A percentile compares a stretch with the other conserved stretches of the same genome.
These are phyloP conservation scores for Capsicum rhomboideum DNA, from an alignment of 257 asterid species.

Conservation along the genomic window DNA sequence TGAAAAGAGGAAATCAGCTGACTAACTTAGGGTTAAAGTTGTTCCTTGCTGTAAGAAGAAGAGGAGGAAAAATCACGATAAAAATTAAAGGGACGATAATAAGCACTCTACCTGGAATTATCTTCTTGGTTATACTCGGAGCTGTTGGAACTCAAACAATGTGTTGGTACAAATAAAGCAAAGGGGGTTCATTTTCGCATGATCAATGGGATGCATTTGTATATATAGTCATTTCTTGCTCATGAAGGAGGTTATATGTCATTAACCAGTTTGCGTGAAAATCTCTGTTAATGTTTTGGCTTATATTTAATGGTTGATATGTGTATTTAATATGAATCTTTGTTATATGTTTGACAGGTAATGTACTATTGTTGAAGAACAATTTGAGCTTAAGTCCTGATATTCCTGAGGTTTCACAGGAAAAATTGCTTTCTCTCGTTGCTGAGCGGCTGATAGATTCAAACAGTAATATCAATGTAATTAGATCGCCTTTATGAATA, in stretches of 20 bases:
- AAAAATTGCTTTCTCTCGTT: constrained; percentile 78
- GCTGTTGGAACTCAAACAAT: background rate
- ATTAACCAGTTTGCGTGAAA: background rate
- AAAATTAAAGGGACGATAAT: background rate
- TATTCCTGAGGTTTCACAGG: constrained; percentile 85
- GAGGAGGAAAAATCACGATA: background rate
- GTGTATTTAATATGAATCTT: background rate
- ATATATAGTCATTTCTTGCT: background rate
- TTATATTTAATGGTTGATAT: background rate
- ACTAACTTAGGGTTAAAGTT: background rate
- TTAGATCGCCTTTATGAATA: background rate
- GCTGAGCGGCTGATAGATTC: constrained; percentile 84
- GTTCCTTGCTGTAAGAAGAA: background rate
- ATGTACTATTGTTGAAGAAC: constrained; percentile 75
- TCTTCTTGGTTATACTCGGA: background rate
- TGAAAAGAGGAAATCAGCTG: background rate
- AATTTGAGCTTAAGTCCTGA: constrained; percentile 76
- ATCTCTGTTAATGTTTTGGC: background rate
- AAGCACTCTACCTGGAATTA: background rate
- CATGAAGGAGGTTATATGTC: background rate
- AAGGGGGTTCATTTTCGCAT: background rate
- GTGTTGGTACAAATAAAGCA: background rate
- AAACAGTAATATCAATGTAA: constrained; percentile 55
- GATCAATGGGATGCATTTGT: background rate
- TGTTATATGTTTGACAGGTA: constrained; percentile 38